Evolutionary conservation across 257 asterid genomes (phyloP).

Genomic region (Fraxinus americana): DNA sequence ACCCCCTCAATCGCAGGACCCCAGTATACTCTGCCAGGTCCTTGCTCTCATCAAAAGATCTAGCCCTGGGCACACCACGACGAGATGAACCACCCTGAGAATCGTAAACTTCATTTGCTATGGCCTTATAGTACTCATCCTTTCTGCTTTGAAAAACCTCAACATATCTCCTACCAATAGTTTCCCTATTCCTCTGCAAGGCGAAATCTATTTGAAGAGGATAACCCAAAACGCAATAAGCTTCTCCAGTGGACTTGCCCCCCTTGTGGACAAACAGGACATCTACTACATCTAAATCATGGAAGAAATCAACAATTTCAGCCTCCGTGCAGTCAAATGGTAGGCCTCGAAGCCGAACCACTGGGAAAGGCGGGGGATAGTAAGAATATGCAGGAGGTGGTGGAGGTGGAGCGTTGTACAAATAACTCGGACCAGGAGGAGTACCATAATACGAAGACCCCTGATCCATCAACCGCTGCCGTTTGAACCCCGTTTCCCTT

Average conservation of each 20-base stretch:
- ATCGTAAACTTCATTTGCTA: slow-evolving; percentile 77
- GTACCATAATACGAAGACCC: slow-evolving; percentile 66
- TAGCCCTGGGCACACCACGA: slow-evolving; percentile 70
- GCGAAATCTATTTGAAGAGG: slow-evolving; percentile 90
- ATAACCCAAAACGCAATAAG: slow-evolving; percentile 80
- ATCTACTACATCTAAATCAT: slow-evolving; percentile 78
- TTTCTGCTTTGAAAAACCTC: slow-evolving; percentile 91
- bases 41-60: slow-evolving; percentile 69
- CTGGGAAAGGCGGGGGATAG: slow-evolving; percentile 84
- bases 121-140: slow-evolving; percentile 90
- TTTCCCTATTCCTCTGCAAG: slow-evolving; percentile 82
- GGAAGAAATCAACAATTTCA: slow-evolving; percentile 81
- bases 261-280: slow-evolving; percentile 79
- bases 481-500: slow-evolving; percentile 83
- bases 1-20: slow-evolving; percentile 80
- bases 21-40: slow-evolving; percentile 87
- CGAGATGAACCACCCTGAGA: slow-evolving; percentile 74
- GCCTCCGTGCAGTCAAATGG: slow-evolving; percentile 87
- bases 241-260: slow-evolving; percentile 88
- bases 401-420: slow-evolving; percentile 77
- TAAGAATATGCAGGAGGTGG: slow-evolving; percentile 67
- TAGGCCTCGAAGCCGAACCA: slow-evolving; percentile 93
- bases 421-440: slow-evolving; percentile 62
- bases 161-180: slow-evolving; percentile 90
- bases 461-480: slow-evolving; percentile 88